A percentile compares a stretch with the other conserved stretches of the same genome.
Conservation (phyloP, 2,329 filamentous ascomycete genomes). For the Hymenoscyphus occultus region DNA sequence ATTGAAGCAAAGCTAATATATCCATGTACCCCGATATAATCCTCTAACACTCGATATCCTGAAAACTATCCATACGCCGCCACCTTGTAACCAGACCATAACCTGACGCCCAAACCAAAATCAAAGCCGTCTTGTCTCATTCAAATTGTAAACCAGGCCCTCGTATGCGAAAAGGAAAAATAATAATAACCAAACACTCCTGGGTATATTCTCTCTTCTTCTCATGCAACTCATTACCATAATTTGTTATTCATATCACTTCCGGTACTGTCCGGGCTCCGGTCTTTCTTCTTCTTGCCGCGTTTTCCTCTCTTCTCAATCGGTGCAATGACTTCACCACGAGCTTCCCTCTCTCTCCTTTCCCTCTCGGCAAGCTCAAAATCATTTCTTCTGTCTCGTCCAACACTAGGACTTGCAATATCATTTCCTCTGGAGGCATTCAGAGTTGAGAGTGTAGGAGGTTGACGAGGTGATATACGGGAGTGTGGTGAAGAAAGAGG, state of each 20-base stretch:
- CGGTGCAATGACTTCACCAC: neutral
- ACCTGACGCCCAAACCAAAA: neutral
- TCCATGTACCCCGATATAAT: neutral
- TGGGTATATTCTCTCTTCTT: constrained; percentile 5
- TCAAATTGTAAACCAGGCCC: neutral
- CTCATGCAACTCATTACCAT: constrained; percentile 6
- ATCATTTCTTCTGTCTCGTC: constrained; percentile 17
- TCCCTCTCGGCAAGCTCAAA: constrained; percentile 19
- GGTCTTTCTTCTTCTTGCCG: constrained; percentile 5
- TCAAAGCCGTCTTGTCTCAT: neutral
- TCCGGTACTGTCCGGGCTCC: constrained; percentile 19
- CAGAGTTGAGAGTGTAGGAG: constrained; percentile 3
- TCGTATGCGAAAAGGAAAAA: neutral
- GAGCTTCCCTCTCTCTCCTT: constrained; percentile 11
- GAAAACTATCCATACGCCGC: neutral
- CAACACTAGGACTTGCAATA: constrained; percentile 11
- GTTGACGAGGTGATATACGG: neutral
- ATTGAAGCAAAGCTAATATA: neutral
- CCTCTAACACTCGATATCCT: neutral
- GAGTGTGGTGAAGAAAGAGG: neutral
- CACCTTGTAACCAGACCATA: neutral
- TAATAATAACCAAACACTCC: neutral
- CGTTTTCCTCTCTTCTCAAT: constrained; percentile 6
- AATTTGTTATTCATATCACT: constrained; percentile 26
- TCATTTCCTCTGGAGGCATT: constrained; percentile 9